Conservation (phyloP, 768 basidiomycete species). For the Multifurca ochricompacta region DNA sequence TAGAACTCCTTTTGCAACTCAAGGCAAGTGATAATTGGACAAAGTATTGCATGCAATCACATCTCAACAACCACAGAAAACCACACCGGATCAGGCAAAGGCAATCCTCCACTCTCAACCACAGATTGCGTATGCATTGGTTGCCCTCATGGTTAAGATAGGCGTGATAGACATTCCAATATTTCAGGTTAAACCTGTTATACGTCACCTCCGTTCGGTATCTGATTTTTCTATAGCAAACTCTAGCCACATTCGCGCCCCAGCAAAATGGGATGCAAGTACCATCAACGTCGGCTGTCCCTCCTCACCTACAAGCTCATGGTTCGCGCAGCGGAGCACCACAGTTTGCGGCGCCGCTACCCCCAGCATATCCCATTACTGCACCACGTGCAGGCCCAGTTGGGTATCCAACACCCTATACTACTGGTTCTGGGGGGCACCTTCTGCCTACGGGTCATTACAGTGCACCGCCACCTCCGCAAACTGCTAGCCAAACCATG, state of each 20-base stretch:
- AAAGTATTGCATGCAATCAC: neutral
- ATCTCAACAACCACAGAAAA: slow-evolving; percentile 42
- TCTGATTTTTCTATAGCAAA: slow-evolving; percentile 43
- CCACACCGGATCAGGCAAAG: slow-evolving; percentile 60
- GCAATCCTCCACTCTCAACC: slow-evolving; percentile 65
- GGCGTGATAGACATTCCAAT: slow-evolving; percentile 68
- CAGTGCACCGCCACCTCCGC: slow-evolving; percentile 9
- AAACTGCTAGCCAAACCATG: slow-evolving; percentile 24
- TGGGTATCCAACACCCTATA: slow-evolving; percentile 8
- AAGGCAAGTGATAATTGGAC: slow-evolving; percentile 35
- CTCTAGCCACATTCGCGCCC: slow-evolving; percentile 43
- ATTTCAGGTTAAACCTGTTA: slow-evolving; percentile 46
- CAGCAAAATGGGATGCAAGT: slow-evolving; percentile 16
- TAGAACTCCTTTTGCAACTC: slow-evolving; percentile 69
- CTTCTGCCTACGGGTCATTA: slow-evolving; percentile 1
- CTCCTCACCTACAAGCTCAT: slow-evolving; percentile 27
- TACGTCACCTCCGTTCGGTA: neutral
- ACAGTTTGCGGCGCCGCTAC: slow-evolving; percentile 10
- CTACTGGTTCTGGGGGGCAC: neutral
- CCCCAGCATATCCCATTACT: neutral
- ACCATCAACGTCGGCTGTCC: slow-evolving; percentile 25
- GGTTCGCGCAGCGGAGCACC: slow-evolving; percentile 23
- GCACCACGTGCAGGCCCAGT: slow-evolving; percentile 8
- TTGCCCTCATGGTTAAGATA: slow-evolving; percentile 71
- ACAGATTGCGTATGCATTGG: slow-evolving; percentile 68